phyloP scores from a whole-genome alignment of 1,139 yeast species.

The Suhomyces bokatorum region DNA sequence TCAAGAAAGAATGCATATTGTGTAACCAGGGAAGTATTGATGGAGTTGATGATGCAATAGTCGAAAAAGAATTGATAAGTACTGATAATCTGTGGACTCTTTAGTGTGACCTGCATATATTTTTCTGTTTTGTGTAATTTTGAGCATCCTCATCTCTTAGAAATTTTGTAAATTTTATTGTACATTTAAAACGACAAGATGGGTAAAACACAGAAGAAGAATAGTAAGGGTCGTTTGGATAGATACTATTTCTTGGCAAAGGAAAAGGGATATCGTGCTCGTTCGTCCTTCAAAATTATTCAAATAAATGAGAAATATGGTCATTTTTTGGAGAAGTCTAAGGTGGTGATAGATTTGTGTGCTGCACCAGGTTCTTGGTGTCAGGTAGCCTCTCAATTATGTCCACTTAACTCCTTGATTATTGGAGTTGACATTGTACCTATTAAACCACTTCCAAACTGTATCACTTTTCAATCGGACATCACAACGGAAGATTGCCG shows the following conservation, averaged over 20 bases:
- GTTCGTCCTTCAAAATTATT: constrained; percentile 94
- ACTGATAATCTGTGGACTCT: constrained; percentile 22
- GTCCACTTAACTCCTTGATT: constrained; percentile 89
- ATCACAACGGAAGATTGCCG: constrained; percentile 98
- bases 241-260: constrained; percentile 94
- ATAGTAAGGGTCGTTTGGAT: constrained; percentile 98
- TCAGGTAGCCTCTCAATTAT: constrained; percentile 92
- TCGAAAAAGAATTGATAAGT: constrained; percentile 21
- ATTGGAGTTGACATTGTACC: constrained; percentile 99
- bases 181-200: constrained; percentile 29
- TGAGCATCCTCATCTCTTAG: constrained; percentile 9
- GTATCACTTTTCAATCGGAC: constrained; percentile 92
- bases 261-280: constrained; percentile 98
- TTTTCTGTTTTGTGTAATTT: constrained; percentile 2
- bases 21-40: constrained; percentile 80
- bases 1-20: constrained; percentile 70
- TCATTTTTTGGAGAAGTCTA: constrained; percentile 92
- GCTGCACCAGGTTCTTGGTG: constrained; percentile 99
- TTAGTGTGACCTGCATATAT: constrained; percentile 21
- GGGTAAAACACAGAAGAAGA: constrained; percentile 96
- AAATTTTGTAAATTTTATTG: constrained; percentile 13
- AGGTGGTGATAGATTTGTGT: constrained; percentile 95
- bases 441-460: constrained; percentile 90
- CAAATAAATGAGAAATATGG: constrained; percentile 97
- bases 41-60: constrained; percentile 56